Base-by-base conservation (phyloP, 2,329 filamentous ascomycete genomes). In the Fusarium buharicum region DNA sequence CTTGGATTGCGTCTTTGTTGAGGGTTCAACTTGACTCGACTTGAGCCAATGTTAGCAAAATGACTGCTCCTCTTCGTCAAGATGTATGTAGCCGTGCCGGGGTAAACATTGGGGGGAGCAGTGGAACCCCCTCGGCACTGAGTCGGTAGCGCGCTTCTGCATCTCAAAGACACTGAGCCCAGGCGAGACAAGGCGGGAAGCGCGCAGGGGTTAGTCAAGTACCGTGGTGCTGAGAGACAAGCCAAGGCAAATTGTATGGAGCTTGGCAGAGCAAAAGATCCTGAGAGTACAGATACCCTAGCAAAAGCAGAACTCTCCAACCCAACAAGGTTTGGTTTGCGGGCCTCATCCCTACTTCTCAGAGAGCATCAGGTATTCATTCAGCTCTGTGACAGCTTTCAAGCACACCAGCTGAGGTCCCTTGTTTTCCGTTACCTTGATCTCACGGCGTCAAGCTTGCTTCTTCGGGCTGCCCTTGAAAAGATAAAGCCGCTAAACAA, bases 71-170 rank as follows among this genome's bases (percentile, higher is more conserved):
- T 51, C 49, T 46, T 39, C 62, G 37, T 65, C 54, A 31, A 49
- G 27, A 50, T 6, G 6, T 22, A 22, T 58, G 55, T 53, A 52
- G 3, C 13, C 13, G 30, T 33, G 30, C 53, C 36, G 60, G 54
- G 55, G 48, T 57, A 38, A 48, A 60, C 50, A 56, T 53, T 59
- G 58, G 54, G 46, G 58, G 30, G 27, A 55, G 53, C n/a, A 40
- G 59, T 62, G 56, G 61, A 49, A 52, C 61, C 50, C 40, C 48
- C 16, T 47, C 66, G 66, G 66, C 61, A 69, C 55, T 68, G 61
- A 61, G 64, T 66, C 49, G 50, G 58, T 69, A 67, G 66, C 52
- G 52, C 50, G 50, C 55, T 56, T 62, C 49, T 55, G 28, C 45
- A 57, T 68, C 58, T 68, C 54, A 61, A 57, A 61, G 54, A 62